Evolutionary conservation across 371 early-diverging fungal species (phyloP).

Genomic region (Mucor irregularis): DNA sequence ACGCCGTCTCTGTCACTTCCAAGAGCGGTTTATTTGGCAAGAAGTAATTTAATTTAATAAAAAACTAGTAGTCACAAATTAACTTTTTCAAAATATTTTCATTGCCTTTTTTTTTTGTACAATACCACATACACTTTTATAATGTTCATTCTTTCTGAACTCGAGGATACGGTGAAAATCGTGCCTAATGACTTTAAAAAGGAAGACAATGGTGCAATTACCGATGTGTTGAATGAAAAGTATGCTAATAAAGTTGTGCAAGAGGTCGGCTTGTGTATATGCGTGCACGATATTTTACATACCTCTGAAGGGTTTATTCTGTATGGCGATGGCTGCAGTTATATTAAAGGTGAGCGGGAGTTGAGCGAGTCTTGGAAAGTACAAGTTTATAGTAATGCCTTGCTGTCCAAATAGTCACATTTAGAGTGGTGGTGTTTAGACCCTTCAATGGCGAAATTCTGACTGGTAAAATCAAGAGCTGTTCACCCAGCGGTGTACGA

Average conservation of each 20-base stretch:
- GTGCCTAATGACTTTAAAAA: slow-evolving; percentile 79
- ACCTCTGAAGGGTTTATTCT: slow-evolving; percentile 83
- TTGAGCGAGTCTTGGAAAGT: no score
- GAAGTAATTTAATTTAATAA: slow-evolving; percentile 3
- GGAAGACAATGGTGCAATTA: slow-evolving; percentile 71
- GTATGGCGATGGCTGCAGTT: slow-evolving; percentile 80
- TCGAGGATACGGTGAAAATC: slow-evolving; percentile 86
- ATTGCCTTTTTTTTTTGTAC: neutral
- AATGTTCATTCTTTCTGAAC: slow-evolving; percentile 84
- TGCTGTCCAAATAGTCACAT: slow-evolving; percentile 65
- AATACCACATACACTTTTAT: neutral
- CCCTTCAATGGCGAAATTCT: slow-evolving; percentile 91
- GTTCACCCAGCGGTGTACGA: slow-evolving; percentile 66
- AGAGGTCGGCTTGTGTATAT: slow-evolving; percentile 89
- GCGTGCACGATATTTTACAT: slow-evolving; percentile 77
- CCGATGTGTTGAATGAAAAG: slow-evolving; percentile 88
- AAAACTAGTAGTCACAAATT: neutral
- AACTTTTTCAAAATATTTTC: slow-evolving; percentile 1
- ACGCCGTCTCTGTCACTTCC: slow-evolving; percentile 5
- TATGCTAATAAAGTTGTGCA: slow-evolving; percentile 93
- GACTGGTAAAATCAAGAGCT: slow-evolving; percentile 74
- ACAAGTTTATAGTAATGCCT: no score
- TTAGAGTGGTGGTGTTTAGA: slow-evolving; percentile 87
- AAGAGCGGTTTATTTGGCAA: slow-evolving; percentile 17
- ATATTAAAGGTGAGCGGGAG: slow-evolving; percentile 61